Evolutionary conservation across 1,284 basidiomycete species (phyloP).

Genomic region (Microbotryum violaceum): DNA sequence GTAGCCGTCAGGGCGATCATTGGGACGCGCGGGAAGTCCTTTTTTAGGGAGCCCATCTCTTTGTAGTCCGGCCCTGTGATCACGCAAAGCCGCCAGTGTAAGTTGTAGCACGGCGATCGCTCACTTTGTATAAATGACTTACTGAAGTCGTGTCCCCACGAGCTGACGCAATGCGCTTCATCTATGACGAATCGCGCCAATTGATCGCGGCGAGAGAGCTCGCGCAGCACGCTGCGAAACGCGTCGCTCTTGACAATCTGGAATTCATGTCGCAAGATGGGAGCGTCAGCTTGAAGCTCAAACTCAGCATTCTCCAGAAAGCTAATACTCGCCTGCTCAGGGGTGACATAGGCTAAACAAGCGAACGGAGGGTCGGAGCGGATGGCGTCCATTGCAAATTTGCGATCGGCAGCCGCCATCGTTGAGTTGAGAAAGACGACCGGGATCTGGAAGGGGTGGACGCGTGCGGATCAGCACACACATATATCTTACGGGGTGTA

Average conservation of each 20-base stretch:
- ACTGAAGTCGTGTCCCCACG: slow-evolving; percentile 79
- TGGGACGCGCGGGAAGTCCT: slow-evolving; percentile 67
- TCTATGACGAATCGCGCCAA: slow-evolving; percentile 90
- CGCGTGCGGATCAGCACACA: neutral
- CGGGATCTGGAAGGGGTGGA: slow-evolving; percentile 50
- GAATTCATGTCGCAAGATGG: neutral
- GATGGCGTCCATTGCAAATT: slow-evolving; percentile 46
- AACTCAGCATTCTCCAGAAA: neutral
- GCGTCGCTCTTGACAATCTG: slow-evolving; percentile 50
- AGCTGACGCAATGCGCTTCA: slow-evolving; percentile 84
- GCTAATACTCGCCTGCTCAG: slow-evolving; percentile 62
- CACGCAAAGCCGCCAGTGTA: neutral
- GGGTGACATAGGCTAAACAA: slow-evolving; percentile 82
- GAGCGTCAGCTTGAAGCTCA: neutral
- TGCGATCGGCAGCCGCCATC: slow-evolving; percentile 43
- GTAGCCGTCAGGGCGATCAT: slow-evolving; percentile 97
- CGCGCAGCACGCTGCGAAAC: slow-evolving; percentile 54
- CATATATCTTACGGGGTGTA: neutral
- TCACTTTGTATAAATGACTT: slow-evolving; percentile 43
- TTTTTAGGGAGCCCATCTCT: slow-evolving; percentile 58
- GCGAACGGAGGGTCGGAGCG: slow-evolving; percentile 42
- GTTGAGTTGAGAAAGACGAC: slow-evolving; percentile 67
- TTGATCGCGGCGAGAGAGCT: slow-evolving; percentile 52
- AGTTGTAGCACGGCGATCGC: neutral
- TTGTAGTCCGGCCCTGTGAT: slow-evolving; percentile 42